Evolutionary conservation across 306 rosid species (phyloP).

Genomic region (Arachis stenosperma): DNA sequence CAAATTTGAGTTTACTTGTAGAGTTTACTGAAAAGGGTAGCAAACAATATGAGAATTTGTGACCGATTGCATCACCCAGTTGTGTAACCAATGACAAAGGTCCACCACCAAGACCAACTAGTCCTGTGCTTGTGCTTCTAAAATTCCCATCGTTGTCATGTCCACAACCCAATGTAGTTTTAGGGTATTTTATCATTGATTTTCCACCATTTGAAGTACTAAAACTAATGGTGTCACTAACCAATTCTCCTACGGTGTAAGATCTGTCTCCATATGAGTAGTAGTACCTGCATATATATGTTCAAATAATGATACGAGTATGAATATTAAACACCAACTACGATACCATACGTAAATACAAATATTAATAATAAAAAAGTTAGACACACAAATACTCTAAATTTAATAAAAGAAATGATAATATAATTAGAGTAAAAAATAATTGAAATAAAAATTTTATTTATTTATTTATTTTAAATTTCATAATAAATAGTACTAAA

Average conservation of each 20-base stretch:
- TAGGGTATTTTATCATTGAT: too few relatives aligned
- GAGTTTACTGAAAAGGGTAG: not conserved
- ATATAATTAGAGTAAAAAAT: too few relatives aligned
- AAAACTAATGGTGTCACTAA: not conserved
- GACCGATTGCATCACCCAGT: not conserved
- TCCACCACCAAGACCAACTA: constrained; percentile 35
- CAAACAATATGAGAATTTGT: constrained; percentile 34
- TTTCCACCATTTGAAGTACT: not conserved
- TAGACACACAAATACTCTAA: too few relatives aligned
- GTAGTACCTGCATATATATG: too few relatives aligned
- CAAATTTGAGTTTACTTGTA: constrained; percentile 19
- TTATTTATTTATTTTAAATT: too few relatives aligned
- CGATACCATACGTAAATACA: too few relatives aligned
- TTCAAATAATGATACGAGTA: too few relatives aligned
- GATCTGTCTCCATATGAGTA: constrained; percentile 26
- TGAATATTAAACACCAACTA: too few relatives aligned
- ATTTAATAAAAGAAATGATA: too few relatives aligned
- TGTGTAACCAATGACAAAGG: constrained; percentile 25
- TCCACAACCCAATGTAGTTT: constrained; percentile 16
- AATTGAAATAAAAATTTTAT: too few relatives aligned
- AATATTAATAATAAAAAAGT: too few relatives aligned
- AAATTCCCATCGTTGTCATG: not conserved
- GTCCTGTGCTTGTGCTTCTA: not conserved
- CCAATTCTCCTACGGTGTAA: not conserved
- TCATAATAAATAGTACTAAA: too few relatives aligned